phyloP scores from a whole-genome alignment of 176 grass and related monocot species.

The Musa troglodytarum region DNA sequence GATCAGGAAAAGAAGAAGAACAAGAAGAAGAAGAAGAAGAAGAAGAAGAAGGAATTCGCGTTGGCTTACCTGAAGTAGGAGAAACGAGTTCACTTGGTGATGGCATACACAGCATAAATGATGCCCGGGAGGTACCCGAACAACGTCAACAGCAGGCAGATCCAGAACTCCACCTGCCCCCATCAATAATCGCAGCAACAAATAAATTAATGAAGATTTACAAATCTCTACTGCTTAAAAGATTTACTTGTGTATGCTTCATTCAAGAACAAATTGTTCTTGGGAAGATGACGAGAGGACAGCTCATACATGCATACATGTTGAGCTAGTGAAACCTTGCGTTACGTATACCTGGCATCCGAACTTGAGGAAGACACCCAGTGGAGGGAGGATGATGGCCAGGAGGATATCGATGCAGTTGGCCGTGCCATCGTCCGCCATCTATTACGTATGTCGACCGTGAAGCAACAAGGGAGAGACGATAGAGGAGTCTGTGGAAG shows the following conservation, averaged over 20 bases:
- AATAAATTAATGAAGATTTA: too few relatives aligned
- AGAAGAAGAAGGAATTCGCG: not conserved
- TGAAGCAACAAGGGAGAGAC: not conserved
- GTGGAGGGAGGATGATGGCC: constrained; percentile 87
- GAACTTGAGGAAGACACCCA: constrained; percentile 92
- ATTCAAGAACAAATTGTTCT: not conserved
- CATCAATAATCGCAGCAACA: not conserved
- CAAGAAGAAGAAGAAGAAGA: not conserved
- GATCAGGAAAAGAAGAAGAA: too few relatives aligned
- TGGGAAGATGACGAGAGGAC: too few relatives aligned
- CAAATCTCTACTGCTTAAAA: too few relatives aligned
- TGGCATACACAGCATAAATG: constrained; percentile 38
- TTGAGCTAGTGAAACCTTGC: too few relatives aligned
- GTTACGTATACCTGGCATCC: constrained; percentile 44
- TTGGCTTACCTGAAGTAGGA: not conserved
- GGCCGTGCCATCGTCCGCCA: constrained; percentile 51
- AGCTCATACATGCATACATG: not conserved
- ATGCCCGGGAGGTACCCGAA: constrained; percentile 78
- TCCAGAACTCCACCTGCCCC: constrained; percentile 76
- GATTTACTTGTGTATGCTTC: too few relatives aligned
- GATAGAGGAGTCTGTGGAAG: too few relatives aligned
- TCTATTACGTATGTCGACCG: not conserved
- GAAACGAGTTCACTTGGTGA: not conserved
- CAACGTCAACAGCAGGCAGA: constrained; percentile 70
- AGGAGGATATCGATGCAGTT: constrained; percentile 89